These are phyloP conservation scores for Sporobolomyces phaffii DNA, from an alignment of 768 basidiomycete species.

Conservation along the genomic window DNA sequence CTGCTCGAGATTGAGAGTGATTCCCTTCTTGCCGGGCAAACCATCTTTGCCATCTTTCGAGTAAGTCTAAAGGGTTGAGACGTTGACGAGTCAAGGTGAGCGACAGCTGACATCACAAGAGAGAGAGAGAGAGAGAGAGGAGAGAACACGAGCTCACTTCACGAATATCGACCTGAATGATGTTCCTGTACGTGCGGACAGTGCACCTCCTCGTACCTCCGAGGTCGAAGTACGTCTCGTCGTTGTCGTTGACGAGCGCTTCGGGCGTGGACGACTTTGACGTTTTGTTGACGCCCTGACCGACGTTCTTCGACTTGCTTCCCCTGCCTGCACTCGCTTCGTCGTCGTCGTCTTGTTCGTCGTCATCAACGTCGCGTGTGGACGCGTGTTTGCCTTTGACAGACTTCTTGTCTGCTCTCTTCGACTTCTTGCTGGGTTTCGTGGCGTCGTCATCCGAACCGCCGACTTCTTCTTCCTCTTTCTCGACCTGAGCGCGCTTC, in stretches of 20 bases:
- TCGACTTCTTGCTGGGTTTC: neutral
- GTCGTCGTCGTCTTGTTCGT: neutral
- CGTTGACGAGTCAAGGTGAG: neutral
- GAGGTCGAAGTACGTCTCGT: slow-evolving; percentile 37
- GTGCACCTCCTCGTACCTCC: slow-evolving; percentile 40
- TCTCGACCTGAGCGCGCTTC: neutral
- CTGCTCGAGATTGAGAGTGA: slow-evolving; percentile 43
- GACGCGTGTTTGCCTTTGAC: no score
- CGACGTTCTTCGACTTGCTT: neutral
- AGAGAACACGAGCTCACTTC: slow-evolving; percentile 38
- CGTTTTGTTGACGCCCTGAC: slow-evolving; percentile 8
- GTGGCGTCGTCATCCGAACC: no score
- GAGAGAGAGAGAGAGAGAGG: neutral
- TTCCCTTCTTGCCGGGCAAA: slow-evolving; percentile 44
- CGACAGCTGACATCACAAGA: neutral
- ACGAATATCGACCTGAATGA: slow-evolving; percentile 44
- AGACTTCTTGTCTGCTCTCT: no score
- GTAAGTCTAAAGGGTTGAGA: slow-evolving; percentile 42
- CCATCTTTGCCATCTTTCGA: slow-evolving; percentile 44
- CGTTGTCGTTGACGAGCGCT: slow-evolving; percentile 9
- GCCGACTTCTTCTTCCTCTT: slow-evolving; percentile 13
- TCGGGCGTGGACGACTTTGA: neutral
- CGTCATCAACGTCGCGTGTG: neutral
- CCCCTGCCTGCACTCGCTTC: neutral
- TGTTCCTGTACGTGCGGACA: slow-evolving; percentile 42